These are phyloP conservation scores for Yamadazyma mexicana DNA, from an alignment of 1,139 yeast genomes.

Conservation along the genomic window DNA sequence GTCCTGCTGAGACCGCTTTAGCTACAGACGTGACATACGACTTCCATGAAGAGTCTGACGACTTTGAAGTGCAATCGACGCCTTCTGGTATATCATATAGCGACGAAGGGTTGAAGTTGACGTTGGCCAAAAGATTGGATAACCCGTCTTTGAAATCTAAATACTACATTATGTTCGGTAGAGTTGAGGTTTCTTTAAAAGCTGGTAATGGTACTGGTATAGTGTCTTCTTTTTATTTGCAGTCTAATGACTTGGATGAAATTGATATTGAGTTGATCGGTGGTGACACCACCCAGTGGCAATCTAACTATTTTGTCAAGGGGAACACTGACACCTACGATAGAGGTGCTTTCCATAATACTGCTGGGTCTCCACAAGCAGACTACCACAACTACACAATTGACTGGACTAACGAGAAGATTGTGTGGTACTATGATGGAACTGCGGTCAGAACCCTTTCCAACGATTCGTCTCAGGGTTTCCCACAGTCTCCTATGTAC, in stretches of 20 bases:
- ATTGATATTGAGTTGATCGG: slow-evolving; percentile 82
- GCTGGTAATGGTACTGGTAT: slow-evolving; percentile 75
- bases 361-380: slow-evolving; percentile 43
- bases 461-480: slow-evolving; percentile 39
- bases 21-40: slow-evolving; percentile 49
- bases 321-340: slow-evolving; percentile 71
- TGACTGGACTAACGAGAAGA: slow-evolving; percentile 33
- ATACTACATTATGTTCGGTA: slow-evolving; percentile 81
- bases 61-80: slow-evolving; percentile 23
- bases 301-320: slow-evolving; percentile 74
- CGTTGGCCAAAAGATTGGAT: slow-evolving; percentile 57
- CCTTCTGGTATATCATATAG: slow-evolving; percentile 23
- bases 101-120: slow-evolving; percentile 55
- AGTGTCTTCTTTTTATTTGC: slow-evolving; percentile 72
- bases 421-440: slow-evolving; percentile 48
- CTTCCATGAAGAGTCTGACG: slow-evolving; percentile 40
- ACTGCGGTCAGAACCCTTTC: slow-evolving; percentile 40
- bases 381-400: slow-evolving; percentile 33
- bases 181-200: slow-evolving; percentile 63
- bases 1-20: slow-evolving; percentile 51
- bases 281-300: slow-evolving; percentile 66
- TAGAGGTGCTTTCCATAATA: slow-evolving; percentile 65
- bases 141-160: slow-evolving; percentile 70
- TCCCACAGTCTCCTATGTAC: slow-evolving; percentile 53
- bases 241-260: slow-evolving; percentile 80